phyloP scores from a whole-genome alignment of 2,329 filamentous ascomycete species.

The Penicillium concentricum region DNA sequence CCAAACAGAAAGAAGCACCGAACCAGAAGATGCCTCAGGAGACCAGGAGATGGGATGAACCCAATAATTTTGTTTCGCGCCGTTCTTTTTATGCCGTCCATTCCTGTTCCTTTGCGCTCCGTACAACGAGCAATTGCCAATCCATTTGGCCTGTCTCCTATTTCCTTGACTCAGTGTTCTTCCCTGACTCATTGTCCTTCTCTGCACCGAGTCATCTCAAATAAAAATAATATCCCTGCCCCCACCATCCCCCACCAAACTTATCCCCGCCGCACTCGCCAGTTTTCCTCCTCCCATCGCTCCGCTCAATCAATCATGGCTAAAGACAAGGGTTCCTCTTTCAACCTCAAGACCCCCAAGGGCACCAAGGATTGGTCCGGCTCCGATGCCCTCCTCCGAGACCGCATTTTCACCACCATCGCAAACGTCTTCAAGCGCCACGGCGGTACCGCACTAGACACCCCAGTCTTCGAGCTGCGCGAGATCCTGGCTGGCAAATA shows the following conservation, averaged over 20 bases:
- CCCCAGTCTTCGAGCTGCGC: constrained; percentile 79
- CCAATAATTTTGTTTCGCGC: constrained; percentile 11
- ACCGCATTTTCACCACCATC: constrained; percentile 75
- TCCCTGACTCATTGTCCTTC: constrained; percentile 19
- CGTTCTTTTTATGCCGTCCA: constrained; percentile 32
- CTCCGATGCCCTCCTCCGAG: constrained; percentile 74
- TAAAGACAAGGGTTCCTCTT: constrained; percentile 45
- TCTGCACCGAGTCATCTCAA: constrained; percentile 22
- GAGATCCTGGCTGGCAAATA: constrained; percentile 88
- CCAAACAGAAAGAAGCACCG: constrained; percentile 18
- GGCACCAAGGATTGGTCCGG: constrained; percentile 86
- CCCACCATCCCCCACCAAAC: constrained; percentile 30
- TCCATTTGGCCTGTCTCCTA: constrained; percentile 13
- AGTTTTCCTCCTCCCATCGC: constrained; percentile 22
- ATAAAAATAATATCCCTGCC: constrained; percentile 29
- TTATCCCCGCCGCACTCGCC: constrained; percentile 27
- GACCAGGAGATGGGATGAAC: background rate
- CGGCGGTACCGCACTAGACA: constrained; percentile 76
- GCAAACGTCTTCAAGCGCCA: constrained; percentile 79
- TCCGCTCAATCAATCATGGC: constrained; percentile 22
- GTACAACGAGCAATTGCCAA: constrained; percentile 32
- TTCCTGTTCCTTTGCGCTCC: constrained; percentile 26
- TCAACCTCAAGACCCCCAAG: constrained; percentile 84
- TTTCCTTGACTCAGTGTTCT: constrained; percentile 19
- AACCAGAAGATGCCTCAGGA: constrained; percentile 10